phyloP scores from a whole-genome alignment of 495 filamentous ascomycete species.

The Gamarada debralockiae region DNA sequence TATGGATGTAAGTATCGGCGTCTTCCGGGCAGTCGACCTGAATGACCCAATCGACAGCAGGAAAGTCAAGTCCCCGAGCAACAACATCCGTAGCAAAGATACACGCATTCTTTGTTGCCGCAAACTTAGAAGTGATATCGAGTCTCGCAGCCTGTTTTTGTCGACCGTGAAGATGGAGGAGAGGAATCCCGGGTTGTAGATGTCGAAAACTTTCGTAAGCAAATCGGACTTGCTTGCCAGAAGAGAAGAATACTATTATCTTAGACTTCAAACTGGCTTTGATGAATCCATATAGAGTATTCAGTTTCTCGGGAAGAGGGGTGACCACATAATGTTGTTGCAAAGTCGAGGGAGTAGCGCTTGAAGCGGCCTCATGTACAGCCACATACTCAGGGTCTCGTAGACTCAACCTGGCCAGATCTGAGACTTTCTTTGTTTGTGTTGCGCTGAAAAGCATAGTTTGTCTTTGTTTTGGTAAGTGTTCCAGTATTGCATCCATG shows the following conservation, averaged over 20 bases:
- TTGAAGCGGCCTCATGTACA: conserved; percentile 76
- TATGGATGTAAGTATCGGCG: conserved; percentile 95
- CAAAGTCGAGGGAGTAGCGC: conserved; percentile 79
- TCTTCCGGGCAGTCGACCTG: conserved; percentile 95
- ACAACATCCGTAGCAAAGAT: conserved; percentile 95
- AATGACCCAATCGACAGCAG: conserved; percentile 95
- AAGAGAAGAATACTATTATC: conserved; percentile 90
- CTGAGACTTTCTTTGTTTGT: conserved; percentile 89
- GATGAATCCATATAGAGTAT: conserved; percentile 90
- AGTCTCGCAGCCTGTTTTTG: conserved; percentile 88
- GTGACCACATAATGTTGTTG: conserved; percentile 90
- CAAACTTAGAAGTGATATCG: conserved; percentile 81
- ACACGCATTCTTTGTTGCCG: conserved; percentile 72
- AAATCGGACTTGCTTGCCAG: conserved; percentile 94
- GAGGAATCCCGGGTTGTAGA: conserved; percentile 88
- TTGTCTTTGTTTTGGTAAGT: conserved; percentile 82
- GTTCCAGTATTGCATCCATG: conserved; percentile 90
- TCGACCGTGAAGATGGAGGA: conserved; percentile 92
- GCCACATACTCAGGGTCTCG: conserved; percentile 92
- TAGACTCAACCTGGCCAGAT: conserved; percentile 83
- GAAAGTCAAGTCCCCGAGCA: conserved; percentile 91
- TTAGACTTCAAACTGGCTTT: conserved; percentile 84
- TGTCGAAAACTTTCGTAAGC: conserved; percentile 90
- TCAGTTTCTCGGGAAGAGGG: conserved; percentile 80
- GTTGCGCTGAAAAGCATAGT: conserved; percentile 95